These are phyloP conservation scores for Filobasidium wieringae DNA, from an alignment of 768 basidiomycete genomes.

Conservation along the genomic window DNA sequence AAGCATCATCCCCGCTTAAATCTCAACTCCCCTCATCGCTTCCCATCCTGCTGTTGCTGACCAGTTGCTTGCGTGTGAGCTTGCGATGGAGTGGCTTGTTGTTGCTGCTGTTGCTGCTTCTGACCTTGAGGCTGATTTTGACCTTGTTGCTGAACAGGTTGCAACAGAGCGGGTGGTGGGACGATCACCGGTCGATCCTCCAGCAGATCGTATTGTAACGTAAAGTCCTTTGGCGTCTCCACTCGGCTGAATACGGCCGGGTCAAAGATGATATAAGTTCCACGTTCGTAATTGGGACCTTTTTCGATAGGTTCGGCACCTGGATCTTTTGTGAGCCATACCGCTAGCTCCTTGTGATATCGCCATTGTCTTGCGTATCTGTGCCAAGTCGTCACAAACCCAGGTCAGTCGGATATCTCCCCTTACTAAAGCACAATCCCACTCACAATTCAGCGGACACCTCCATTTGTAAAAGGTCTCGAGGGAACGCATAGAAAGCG, in stretches of 20 bases:
- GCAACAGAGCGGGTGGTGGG: not conserved
- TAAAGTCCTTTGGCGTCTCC: slow-evolving; percentile 31
- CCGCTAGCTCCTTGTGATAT: slow-evolving; percentile 79
- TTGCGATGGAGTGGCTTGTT: not conserved
- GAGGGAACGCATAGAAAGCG: slow-evolving; percentile 91
- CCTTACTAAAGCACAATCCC: not conserved
- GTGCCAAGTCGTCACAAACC: not conserved
- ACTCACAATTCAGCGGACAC: slow-evolving; percentile 89
- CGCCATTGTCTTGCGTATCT: slow-evolving; percentile 94
- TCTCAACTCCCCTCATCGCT: too few relatives aligned
- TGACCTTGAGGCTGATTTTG: slow-evolving; percentile 2
- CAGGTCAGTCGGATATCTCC: not conserved
- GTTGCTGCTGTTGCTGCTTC: slow-evolving; percentile 1
- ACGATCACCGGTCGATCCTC: slow-evolving; percentile 12
- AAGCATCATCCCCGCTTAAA: too few relatives aligned
- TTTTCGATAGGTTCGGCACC: slow-evolving; percentile 46
- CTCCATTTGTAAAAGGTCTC: slow-evolving; percentile 77
- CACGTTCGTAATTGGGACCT: slow-evolving; percentile 52
- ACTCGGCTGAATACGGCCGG: slow-evolving; percentile 23
- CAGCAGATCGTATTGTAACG: slow-evolving; percentile 10
- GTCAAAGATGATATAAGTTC: slow-evolving; percentile 71
- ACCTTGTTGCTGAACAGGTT: not conserved
- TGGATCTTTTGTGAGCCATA: slow-evolving; percentile 82
- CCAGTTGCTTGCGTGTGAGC: not conserved
- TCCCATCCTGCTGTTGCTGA: not conserved